Evolutionary conservation across 2,329 filamentous ascomycete genomes (phyloP), one percentile per base, ranked within the genome.

Genomic region (Pyrenophora teres): DNA sequence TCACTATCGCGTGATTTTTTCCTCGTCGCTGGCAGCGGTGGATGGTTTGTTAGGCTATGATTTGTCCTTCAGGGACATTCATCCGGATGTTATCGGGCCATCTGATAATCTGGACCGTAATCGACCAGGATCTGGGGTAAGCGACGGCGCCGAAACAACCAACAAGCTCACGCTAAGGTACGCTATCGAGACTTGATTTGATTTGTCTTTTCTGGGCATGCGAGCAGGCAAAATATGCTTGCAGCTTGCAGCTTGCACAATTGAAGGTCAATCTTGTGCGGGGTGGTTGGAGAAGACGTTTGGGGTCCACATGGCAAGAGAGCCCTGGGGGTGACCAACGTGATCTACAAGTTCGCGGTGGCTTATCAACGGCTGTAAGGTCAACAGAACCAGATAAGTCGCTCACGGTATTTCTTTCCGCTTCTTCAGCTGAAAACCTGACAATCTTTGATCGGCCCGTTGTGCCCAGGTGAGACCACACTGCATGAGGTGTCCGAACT

Each of bases 61-160:
- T 59, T 55, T 15, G 58, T 23, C 46, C 50, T 49, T 55, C 54
- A 42, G 44, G 50, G 47, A 40, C 52, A 46, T 33, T 48, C 40
- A 40, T 23, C 25, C 45, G 35, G 47, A 21, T 49, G 15, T 57
- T 59, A 68, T 67, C 64, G 59, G 60, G 27, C 63, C 59, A 68
- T 67, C 62, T 65, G 64, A 65, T 67, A 65, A 67, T 66, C 64
- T 63, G 59, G 64, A 56, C 58, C 57, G 16, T 35, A 39, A 52
- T 54, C 52, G 60, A 46, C 53, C 37, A 40, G 15, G 46, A 44
- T 33, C 15, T 37, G 46, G 56, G 56, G 47, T 57, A 59, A 56
- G 59, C 61, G 53, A 59, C 18, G 48, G 52, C 48, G 45, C 45
- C 43, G 54, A 40, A 30, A 40, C 39, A 32, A 50, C 37, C 32